These are phyloP conservation scores for Solanum hybrid DNA, from an alignment of 305 asterid species.

Conservation along the genomic window DNA sequence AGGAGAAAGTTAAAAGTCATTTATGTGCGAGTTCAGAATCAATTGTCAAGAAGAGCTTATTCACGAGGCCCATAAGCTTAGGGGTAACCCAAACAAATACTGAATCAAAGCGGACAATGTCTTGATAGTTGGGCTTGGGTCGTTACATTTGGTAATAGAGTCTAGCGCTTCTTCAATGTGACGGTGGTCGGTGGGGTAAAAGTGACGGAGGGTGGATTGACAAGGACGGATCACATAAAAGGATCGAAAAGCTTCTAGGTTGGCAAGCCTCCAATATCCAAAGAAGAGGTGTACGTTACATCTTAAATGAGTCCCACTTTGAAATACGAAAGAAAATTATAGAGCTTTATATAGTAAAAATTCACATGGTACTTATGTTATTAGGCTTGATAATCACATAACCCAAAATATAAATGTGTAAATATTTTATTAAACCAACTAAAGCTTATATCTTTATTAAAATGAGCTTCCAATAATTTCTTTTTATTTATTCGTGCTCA, in stretches of 20 bases:
- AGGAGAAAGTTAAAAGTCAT: not conserved
- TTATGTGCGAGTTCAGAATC: not conserved
- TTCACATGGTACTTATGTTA: not conserved
- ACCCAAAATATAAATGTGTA: not conserved
- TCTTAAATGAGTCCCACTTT: not conserved
- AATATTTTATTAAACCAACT: not conserved
- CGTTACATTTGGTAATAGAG: not conserved
- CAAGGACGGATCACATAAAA: not conserved
- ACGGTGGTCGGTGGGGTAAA: not conserved
- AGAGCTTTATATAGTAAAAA: not conserved
- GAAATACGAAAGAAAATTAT: not conserved
- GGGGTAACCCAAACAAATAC: not conserved
- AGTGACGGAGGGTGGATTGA: not conserved
- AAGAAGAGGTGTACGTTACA: not conserved
- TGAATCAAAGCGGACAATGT: not conserved
- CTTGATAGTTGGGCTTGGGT: not conserved
- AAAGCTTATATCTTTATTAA: not conserved
- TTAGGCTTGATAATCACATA: not conserved
- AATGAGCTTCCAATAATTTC: not conserved
- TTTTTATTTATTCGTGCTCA: too few relatives aligned
- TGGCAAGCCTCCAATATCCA: not conserved
- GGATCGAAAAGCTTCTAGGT: not conserved
- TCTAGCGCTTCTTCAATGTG: not conserved
- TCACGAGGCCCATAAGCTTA: not conserved
- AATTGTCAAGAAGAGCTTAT: not conserved